Evolutionary conservation across 257 asterid species (phyloP), one percentile per base, ranked within the genome.

Genomic region (Paulownia fortunei): DNA sequence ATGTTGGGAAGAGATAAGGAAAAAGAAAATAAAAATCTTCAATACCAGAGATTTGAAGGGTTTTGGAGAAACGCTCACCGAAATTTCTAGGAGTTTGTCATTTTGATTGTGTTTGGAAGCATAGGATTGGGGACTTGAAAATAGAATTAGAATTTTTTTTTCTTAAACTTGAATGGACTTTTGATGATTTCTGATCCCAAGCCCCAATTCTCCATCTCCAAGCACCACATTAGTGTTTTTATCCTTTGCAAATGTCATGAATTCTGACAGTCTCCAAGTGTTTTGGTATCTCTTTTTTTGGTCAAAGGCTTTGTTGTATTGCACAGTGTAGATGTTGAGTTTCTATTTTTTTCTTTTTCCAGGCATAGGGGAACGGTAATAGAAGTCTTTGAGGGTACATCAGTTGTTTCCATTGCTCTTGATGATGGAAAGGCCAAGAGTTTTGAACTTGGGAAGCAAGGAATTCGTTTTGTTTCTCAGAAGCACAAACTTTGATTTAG

Each of bases 371-470:
- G 87, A 27, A 84, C 87, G 0, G 90, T 84, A 16, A 42, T 65
- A 13, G 87, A 84, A 78, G 74, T 87, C 62, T 30, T 68, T 19
- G 87, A 96, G 88, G 97, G 92, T 37, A 76, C 92, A 54, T 84
- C 96, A 10, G 55, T 79, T 7, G 93, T 93, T 51, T 88, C 96
- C 55, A 90, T 95, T 54, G 87, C 86, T 54, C 89, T 92, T 27
- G 99, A 95, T 79, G 91, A 90, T 68, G 99, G 98, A 63, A 86
- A 84, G 69, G n/a, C 87, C 75, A 88, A 80, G 84, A 90, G 80
- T 64, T 89, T 87, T 75, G 97, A 93, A 83, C 94, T 96, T 1
- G 98, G 98, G 80, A 92, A 93, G 82, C 99, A 96, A 84, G 97
- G 96, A 56, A 88, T 96, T 67, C 94, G 97, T 41, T 96, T 93